Evolutionary conservation across 2,329 filamentous ascomycete genomes (phyloP).

Genomic region (Trichoderma polysporum): DNA sequence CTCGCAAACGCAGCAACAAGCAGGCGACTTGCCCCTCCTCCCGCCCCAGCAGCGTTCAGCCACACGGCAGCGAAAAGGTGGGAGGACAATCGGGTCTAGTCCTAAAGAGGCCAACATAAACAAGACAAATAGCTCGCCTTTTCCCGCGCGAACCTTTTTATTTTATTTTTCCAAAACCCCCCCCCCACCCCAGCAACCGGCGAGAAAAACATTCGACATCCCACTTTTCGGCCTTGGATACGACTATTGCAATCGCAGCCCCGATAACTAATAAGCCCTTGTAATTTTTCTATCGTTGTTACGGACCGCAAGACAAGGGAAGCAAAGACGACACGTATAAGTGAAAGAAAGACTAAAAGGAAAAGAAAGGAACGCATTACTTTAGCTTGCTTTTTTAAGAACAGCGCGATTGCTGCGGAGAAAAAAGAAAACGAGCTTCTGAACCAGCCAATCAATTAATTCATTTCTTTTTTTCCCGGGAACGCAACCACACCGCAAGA

Average conservation of each 20-base stretch:
- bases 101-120: constrained; percentile 22
- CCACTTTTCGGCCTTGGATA: background rate
- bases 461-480: background rate
- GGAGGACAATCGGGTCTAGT: background rate
- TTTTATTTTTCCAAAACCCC: background rate
- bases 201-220: constrained; percentile 10
- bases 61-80: background rate
- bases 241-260: background rate
- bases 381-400: background rate
- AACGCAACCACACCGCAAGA: constrained; percentile 17
- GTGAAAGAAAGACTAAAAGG: background rate
- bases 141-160: background rate
- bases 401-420: background rate
- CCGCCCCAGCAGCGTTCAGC: background rate
- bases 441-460: constrained; percentile 2
- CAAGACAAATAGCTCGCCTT: constrained; percentile 20
- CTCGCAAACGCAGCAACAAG: constrained; percentile 13
- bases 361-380: background rate
- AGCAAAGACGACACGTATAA: background rate
- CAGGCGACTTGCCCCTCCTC: constrained; percentile 8
- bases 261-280: background rate
- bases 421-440: background rate
- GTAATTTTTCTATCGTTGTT: background rate
- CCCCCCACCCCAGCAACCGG: constrained; percentile 7
- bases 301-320: background rate